Percentiles rank a stretch among this genome's conserved stretches.
phyloP scores from a whole-genome alignment of 192 early-diverging fungal species.

The Backusella tuberculispora region DNA sequence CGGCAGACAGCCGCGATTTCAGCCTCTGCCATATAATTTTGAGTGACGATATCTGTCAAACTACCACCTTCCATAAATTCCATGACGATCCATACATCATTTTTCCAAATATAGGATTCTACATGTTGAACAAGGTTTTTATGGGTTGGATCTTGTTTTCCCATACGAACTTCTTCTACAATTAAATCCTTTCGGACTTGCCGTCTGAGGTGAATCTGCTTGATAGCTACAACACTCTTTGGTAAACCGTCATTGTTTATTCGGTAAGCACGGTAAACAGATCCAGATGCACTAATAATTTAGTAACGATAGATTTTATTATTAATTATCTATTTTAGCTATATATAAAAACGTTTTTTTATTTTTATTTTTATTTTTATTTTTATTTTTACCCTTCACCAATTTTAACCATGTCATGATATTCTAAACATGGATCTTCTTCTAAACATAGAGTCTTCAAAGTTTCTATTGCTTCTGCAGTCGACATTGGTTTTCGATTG shows the following conservation, averaged over 20 bases:
- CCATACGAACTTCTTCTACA: constrained; percentile 87
- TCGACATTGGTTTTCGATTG: constrained; percentile 2
- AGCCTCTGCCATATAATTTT: constrained; percentile 75
- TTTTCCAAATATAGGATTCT: constrained; percentile 75
- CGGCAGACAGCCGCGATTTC: constrained; percentile 84
- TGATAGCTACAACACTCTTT: constrained; percentile 76
- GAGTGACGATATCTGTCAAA: constrained; percentile 80
- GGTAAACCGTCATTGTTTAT: constrained; percentile 60
- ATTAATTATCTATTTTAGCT: neutral
- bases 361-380: neutral
- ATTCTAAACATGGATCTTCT: constrained; percentile 36
- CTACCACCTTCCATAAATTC: constrained; percentile 92
- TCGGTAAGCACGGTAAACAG: constrained; percentile 83
- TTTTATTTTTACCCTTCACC: constrained; percentile 72
- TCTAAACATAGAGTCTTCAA: constrained; percentile 2
- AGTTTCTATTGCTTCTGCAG: neutral
- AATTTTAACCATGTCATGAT: constrained; percentile 87
- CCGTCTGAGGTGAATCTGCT: constrained; percentile 92
- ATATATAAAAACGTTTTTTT: neutral
- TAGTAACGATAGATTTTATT: neutral
- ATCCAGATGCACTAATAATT: constrained; percentile 77
- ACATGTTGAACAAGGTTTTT: constrained; percentile 87
- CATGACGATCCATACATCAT: constrained; percentile 90
- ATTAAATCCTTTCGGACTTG: constrained; percentile 95
- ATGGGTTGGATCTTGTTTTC: constrained; percentile 75